These are phyloP conservation scores for Globisporangium perplexum DNA, from an alignment of 352 stramenopile species.

Conservation along the genomic window DNA sequence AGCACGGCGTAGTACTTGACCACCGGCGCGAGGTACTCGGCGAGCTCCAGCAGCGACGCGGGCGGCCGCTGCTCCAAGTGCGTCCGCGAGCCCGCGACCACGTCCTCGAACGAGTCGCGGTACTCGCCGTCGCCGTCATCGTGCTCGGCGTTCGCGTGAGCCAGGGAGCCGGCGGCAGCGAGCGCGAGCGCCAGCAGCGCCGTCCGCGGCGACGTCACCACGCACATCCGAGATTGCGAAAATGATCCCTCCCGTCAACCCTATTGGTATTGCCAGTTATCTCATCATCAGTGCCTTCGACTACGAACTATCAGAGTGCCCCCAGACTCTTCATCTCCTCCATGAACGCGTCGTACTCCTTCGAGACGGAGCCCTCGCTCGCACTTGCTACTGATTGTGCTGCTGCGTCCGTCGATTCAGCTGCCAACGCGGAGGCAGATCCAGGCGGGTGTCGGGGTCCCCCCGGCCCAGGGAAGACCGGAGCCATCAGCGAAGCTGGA, in stretches of 20 bases:
- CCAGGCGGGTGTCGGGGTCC: too few relatives aligned
- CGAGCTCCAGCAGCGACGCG: conserved; percentile 52
- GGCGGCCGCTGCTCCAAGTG: conserved; percentile 17
- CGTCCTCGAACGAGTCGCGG: conserved; percentile 3
- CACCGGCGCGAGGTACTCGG: conserved; percentile 45
- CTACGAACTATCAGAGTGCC: conserved; percentile 7
- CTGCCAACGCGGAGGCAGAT: too few relatives aligned
- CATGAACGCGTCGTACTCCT: conserved; percentile 69
- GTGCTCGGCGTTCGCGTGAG: neutral
- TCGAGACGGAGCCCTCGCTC: conserved; percentile 26
- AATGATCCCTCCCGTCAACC: too few relatives aligned
- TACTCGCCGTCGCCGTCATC: neutral
- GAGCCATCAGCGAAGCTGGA: conserved; percentile 7
- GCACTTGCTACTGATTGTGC: neutral
- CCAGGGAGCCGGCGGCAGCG: neutral
- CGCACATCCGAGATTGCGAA: neutral
- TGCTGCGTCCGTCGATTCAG: neutral
- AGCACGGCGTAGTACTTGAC: conserved; percentile 74
- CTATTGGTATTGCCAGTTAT: too few relatives aligned
- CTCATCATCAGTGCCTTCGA: too few relatives aligned
- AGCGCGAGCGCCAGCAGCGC: neutral
- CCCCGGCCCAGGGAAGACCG: neutral
- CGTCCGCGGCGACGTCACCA: neutral
- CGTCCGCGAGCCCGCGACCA: conserved; percentile 1
- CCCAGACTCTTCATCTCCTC: conserved; percentile 43